A percentile compares a stretch with the other conserved stretches of the same genome.
These are phyloP conservation scores for Veloporphyrellus conicus DNA, from an alignment of 1,284 basidiomycete genomes.

Conservation along the genomic window DNA sequence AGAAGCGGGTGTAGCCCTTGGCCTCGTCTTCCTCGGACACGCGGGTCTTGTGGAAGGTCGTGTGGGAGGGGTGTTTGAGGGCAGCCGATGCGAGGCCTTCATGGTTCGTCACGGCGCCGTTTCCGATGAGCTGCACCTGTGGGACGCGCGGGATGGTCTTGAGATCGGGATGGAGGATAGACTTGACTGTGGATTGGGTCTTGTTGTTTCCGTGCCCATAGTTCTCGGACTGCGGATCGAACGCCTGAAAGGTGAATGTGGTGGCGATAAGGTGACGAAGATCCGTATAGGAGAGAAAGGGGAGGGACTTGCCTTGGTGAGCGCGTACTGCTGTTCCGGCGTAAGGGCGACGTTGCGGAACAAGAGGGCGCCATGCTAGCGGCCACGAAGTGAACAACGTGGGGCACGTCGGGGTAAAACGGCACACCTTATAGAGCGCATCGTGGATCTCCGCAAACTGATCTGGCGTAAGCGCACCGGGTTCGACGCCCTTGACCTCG, in stretches of 20 bases:
- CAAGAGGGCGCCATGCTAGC: conserved; percentile 67
- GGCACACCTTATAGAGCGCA: conserved; percentile 62
- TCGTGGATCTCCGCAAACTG: conserved; percentile 57
- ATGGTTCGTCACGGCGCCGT: conserved; percentile 68
- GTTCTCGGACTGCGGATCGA: conserved; percentile 68
- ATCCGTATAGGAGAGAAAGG: not conserved
- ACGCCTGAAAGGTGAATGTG: conserved; percentile 42
- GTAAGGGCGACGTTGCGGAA: conserved; percentile 68
- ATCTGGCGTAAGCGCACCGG: conserved; percentile 49
- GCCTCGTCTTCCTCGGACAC: conserved; percentile 75
- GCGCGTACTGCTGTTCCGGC: conserved; percentile 77
- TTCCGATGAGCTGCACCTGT: conserved; percentile 85
- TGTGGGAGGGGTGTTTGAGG: conserved; percentile 81
- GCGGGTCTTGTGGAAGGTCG: conserved; percentile 83
- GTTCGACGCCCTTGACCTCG: conserved; percentile 59
- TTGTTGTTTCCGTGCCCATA: conserved; percentile 86
- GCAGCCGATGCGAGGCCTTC: conserved; percentile 70
- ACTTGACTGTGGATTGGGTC: conserved; percentile 65
- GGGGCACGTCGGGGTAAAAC: conserved; percentile 20
- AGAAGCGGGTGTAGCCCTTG: conserved; percentile 77
- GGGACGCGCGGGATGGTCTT: conserved; percentile 84
- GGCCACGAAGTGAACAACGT: conserved; percentile 2
- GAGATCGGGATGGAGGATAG: conserved; percentile 78
- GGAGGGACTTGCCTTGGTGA: conserved; percentile 61
- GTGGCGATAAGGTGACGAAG: not conserved